Conservation (phyloP, 139 green algal species). For the Spirogloea muscicola region DNA sequence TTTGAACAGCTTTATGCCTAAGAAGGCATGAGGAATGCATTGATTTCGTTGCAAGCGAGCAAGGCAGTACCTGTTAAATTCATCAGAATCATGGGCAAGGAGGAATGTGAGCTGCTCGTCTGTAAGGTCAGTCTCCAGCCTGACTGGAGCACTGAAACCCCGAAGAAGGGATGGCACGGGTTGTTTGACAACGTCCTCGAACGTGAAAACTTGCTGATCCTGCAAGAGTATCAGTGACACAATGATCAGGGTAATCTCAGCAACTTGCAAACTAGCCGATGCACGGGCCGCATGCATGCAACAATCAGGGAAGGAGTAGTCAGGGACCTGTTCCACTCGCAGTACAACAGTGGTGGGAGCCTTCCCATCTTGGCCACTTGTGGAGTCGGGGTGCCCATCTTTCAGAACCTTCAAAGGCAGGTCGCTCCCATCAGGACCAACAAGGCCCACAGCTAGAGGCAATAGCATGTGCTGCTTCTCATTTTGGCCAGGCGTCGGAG, state of each 20-base stretch:
- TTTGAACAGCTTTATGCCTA: too few species aligned
- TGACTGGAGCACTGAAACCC: slow-evolving; percentile 88
- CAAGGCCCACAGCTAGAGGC: slow-evolving; percentile 75
- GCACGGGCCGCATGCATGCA: too few species aligned
- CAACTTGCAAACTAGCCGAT: background rate
- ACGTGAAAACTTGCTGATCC: slow-evolving; percentile 57
- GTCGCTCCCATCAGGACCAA: slow-evolving; percentile 71
- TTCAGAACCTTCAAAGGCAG: slow-evolving; percentile 66
- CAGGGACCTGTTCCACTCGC: slow-evolving; percentile 27
- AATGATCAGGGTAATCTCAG: background rate
- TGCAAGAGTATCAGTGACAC: background rate
- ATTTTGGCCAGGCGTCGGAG: slow-evolving; percentile 69
- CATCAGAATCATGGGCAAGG: slow-evolving; percentile 84
- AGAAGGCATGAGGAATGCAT: too few species aligned
- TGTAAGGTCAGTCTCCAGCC: slow-evolving; percentile 65
- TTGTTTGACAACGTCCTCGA: slow-evolving; percentile 44
- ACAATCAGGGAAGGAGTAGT: too few species aligned
- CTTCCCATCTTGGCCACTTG: too few species aligned
- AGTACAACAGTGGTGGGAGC: slow-evolving; percentile 29
- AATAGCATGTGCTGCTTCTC: slow-evolving; percentile 77
- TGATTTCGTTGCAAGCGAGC: too few species aligned
- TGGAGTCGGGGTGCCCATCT: too few species aligned
- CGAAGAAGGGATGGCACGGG: slow-evolving; percentile 86
- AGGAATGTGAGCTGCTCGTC: slow-evolving; percentile 87
- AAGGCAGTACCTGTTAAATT: slow-evolving; percentile 85